Conservation (phyloP, 805 yeast species). For the Torulaspora microellipsoides region DNA sequence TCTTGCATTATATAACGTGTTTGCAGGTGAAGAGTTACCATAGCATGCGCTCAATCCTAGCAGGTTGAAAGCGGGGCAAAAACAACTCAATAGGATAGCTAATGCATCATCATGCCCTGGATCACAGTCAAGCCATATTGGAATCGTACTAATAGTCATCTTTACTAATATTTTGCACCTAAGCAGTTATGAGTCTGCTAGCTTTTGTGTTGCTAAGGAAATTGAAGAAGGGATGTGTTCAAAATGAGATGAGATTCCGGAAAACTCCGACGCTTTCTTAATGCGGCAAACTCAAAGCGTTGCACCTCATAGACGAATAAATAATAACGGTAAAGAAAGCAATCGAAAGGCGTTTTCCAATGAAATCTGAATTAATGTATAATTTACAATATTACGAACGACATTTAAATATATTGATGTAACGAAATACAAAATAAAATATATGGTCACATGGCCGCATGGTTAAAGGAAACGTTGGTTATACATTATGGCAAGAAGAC, state of each 20-base stretch:
- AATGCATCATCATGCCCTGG: slow-evolving; percentile 89
- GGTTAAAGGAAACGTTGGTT: neutral
- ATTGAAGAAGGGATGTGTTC: too few species aligned
- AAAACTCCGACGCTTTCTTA: too few species aligned
- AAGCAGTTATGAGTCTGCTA: too few species aligned
- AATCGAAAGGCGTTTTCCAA: too few species aligned
- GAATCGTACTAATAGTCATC: slow-evolving; percentile 39
- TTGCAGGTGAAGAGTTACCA: slow-evolving; percentile 61
- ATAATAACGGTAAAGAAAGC: too few species aligned
- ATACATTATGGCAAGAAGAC: slow-evolving; percentile 30
- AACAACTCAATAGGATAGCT: slow-evolving; percentile 61
- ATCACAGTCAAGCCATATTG: slow-evolving; percentile 87
- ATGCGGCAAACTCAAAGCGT: too few species aligned
- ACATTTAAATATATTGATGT: neutral
- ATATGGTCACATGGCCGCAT: too few species aligned
- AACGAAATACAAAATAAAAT: neutral
- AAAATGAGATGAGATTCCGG: too few species aligned
- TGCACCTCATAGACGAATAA: too few species aligned
- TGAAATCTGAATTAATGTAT: too few species aligned
- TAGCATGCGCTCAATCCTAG: slow-evolving; percentile 72
- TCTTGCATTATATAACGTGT: slow-evolving; percentile 66
- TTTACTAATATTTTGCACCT: too few species aligned
- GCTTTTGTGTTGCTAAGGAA: too few species aligned
- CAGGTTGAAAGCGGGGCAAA: slow-evolving; percentile 53
- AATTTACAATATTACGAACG: neutral